Evolutionary conservation across 2,329 filamentous ascomycete species (phyloP), one percentile per base, ranked within the genome.

Genomic region (Alternaria sp.): DNA sequence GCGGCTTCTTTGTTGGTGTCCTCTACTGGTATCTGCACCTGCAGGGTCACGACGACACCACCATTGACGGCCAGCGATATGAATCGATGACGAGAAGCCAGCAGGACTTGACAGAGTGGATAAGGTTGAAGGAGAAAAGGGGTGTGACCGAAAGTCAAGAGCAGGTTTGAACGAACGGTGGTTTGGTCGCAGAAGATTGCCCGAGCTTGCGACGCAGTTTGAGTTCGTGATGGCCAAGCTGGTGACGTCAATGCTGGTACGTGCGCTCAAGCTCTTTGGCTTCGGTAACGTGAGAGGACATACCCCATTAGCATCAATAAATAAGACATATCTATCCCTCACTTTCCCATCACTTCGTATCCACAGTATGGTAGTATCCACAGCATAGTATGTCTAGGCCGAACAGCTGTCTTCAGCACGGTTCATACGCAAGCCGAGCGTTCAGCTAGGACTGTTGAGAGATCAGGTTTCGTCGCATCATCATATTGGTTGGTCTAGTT

Each of bases 21-120:
- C 47, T 61, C 43, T 61, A 57, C 15, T 61, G 54, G 43, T 61
- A 61, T 46, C 18, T 61, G 37, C 59, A 61, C 33, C 15, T 61
- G 2, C 59, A 61, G 44, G 59, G 59, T 25, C 51, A 61, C 11
- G 51, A 50, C 4, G 59, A 61, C 5, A 23, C 45, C 2, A 25
- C 33, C 28, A 58, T 61, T 26, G 51, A 61, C 21, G 59, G 59
- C 7, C 41, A 37, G 23, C 55, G 49, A 30, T 61, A 57, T n/a
- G 59, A 61, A 41, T 53, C 49, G 14, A 37, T 18, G 20, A 37
- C 28, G 49, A 37, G 28, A 5, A 6, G 18, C 15, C 15, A 15
- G 20, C 30, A 53, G n/a, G 49, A 53, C 14, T 41, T 53, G 28
- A 15, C n/a, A 6, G 30, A 18, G 18, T 53, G 49, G 49, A 21